These are phyloP conservation scores for Pseudopediastrum boryanum DNA, from an alignment of 139 green algal genomes.

Conservation along the genomic window DNA sequence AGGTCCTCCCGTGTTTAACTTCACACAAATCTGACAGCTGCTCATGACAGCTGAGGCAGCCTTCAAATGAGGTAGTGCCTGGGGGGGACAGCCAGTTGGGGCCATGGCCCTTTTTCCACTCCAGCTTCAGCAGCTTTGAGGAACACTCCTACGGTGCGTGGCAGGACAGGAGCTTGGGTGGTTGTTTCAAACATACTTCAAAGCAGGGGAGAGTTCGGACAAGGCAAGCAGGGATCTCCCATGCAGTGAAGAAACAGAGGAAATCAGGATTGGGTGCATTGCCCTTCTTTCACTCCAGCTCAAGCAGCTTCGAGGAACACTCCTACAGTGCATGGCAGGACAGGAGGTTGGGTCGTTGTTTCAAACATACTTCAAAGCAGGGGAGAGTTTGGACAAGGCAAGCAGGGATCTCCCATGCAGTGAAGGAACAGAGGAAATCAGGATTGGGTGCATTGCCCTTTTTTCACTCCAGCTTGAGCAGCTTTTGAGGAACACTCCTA, in stretches of 20 bases:
- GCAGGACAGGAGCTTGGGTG: too few species aligned
- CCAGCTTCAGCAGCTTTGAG: slow-evolving; percentile 33
- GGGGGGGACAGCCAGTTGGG: not conserved
- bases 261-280: slow-evolving; percentile 18
- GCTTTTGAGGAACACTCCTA: slow-evolving; percentile 37
- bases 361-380: too few species aligned
- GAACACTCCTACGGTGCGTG: slow-evolving; percentile 39
- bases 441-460: slow-evolving; percentile 29
- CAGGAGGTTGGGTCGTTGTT: too few species aligned
- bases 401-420: too few species aligned
- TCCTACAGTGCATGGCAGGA: too few species aligned
- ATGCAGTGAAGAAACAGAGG: too few species aligned
- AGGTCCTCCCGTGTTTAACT: slow-evolving; percentile 72
- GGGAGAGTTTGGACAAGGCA: too few species aligned
- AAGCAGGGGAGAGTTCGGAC: too few species aligned
- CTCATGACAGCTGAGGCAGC: slow-evolving; percentile 78
- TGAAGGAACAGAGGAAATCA: too few species aligned
- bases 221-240: too few species aligned
- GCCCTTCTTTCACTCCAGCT: slow-evolving; percentile 34
- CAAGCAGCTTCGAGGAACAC: slow-evolving; percentile 33
- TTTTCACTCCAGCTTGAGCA: slow-evolving; percentile 29
- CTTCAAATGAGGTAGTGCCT: not conserved
- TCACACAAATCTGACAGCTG: slow-evolving; percentile 59
- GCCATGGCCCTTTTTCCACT: slow-evolving; percentile 32
- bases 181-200: too few species aligned